Conservation (phyloP, 1,139 yeast species). For the Sugiyamaella neomexicana region DNA sequence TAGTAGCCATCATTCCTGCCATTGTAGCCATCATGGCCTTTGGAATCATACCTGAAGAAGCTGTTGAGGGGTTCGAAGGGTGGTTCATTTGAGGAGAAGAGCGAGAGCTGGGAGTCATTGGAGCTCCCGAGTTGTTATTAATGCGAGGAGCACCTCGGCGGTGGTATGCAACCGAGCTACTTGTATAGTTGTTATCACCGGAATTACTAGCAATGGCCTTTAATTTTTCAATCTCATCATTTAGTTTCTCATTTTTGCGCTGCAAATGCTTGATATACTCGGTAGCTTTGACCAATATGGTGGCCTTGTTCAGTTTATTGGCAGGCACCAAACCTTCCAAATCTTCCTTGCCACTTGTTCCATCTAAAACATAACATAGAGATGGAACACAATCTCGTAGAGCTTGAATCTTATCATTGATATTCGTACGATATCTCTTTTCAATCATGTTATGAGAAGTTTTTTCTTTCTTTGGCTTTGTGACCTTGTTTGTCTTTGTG, state of each 20-base stretch:
- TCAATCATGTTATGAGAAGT: conserved; percentile 81
- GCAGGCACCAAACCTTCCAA: conserved; percentile 91
- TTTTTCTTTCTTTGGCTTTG: conserved; percentile 49
- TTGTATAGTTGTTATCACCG: background rate
- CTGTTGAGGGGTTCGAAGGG: background rate
- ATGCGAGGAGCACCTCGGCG: conserved; percentile 1
- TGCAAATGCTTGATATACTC: conserved; percentile 88
- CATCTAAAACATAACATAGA: conserved; percentile 41
- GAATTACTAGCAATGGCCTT: conserved; percentile 1
- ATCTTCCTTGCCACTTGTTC: conserved; percentile 42
- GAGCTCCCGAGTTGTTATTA: background rate
- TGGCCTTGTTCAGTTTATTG: conserved; percentile 81
- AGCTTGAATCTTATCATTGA: conserved; percentile 69
- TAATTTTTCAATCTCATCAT: conserved; percentile 55
- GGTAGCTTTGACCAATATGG: conserved; percentile 82
- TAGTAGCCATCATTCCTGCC: conserved; percentile 44
- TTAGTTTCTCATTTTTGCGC: conserved; percentile 57
- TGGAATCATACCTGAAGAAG: conserved; percentile 26
- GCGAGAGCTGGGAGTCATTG: conserved; percentile 2
- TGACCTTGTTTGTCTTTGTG: conserved; percentile 31
- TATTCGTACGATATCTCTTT: conserved; percentile 73
- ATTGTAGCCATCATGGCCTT: conserved; percentile 42
- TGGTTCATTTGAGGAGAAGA: background rate
- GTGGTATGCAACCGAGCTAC: background rate
- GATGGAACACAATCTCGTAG: conserved; percentile 76